A percentile compares a stretch with the other conserved stretches of the same genome.
Conservation (phyloP, 2,329 filamentous ascomycete species). For the Arthrobotrys conoides region DNA sequence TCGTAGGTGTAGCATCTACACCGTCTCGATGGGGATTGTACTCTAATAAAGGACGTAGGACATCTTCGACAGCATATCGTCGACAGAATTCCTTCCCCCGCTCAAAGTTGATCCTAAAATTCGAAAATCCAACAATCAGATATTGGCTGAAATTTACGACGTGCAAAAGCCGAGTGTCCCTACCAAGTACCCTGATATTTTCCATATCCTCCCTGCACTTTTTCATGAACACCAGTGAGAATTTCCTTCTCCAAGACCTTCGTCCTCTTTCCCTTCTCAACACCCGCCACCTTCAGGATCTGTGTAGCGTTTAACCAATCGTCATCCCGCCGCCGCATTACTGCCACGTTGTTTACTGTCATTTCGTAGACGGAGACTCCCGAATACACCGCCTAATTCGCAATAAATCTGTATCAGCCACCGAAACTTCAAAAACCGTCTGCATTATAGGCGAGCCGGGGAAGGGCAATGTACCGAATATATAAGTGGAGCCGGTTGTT, state of each 20-base stretch:
- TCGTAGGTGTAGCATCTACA: conserved; percentile 92
- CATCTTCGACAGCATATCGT: conserved; percentile 81
- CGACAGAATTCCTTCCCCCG: conserved; percentile 92
- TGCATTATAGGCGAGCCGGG: not conserved
- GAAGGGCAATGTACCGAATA: conserved; percentile 49
- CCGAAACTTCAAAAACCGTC: not conserved
- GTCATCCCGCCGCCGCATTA: conserved; percentile 95
- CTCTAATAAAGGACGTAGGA: conserved; percentile 80
- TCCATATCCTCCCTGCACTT: conserved; percentile 97
- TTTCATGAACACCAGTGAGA: conserved; percentile 94
- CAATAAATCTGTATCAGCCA: conserved; percentile 22
- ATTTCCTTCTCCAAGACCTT: conserved; percentile 99
- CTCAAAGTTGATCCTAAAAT: conserved; percentile 80
- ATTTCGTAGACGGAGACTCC: conserved; percentile 98
- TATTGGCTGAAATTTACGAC: not conserved
- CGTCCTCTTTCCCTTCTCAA: conserved; percentile 97
- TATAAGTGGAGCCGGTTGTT: conserved; percentile 42
- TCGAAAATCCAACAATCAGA: conserved; percentile 17
- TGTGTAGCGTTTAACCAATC: conserved; percentile 98
- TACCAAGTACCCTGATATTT: conserved; percentile 98
- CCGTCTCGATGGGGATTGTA: conserved; percentile 87
- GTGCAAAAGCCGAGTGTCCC: conserved; percentile 35
- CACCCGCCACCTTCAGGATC: conserved; percentile 95
- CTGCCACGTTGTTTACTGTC: conserved; percentile 92
- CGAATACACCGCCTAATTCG: conserved; percentile 83